Conservation (phyloP, 257 asterid genomes). For the Gentiana straminea region DNA sequence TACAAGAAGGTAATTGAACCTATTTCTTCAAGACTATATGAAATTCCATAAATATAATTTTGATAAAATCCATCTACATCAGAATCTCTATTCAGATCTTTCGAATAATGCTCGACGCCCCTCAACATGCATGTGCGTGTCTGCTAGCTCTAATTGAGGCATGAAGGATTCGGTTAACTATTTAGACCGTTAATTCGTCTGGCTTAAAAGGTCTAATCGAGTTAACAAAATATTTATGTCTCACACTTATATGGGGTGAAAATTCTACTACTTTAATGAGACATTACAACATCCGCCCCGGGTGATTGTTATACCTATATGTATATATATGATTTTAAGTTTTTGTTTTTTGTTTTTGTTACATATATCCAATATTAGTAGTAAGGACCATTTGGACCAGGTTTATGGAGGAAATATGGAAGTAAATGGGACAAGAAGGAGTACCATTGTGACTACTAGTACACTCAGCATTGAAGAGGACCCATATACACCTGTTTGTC, state of each 20-base stretch:
- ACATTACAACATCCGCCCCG: neutral
- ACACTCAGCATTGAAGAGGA: constrained; percentile 33
- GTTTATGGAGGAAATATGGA: constrained; percentile 44
- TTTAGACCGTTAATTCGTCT: neutral
- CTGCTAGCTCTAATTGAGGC: no score
- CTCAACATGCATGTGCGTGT: no score
- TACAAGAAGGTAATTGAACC: constrained; percentile 35
- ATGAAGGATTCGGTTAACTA: neutral
- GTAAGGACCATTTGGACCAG: constrained; percentile 22
- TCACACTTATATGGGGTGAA: no score
- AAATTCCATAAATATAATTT: constrained; percentile 26
- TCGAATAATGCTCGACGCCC: no score
- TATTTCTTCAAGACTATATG: constrained; percentile 37
- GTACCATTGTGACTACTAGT: constrained; percentile 20
- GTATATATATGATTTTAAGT: constrained; percentile 1
- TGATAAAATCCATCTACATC: neutral
- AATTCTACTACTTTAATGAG: no score
- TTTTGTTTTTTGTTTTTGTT: no score
- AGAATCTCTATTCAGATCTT: constrained; percentile 2
- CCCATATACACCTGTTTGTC: constrained; percentile 39
- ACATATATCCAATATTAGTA: no score
- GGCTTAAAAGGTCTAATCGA: no score
- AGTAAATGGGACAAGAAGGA: constrained; percentile 31
- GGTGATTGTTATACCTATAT: no score
- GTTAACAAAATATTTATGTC: no score